Conservation (phyloP, 2,329 filamentous ascomycete genomes). For the Parastagonospora avenae region DNA sequence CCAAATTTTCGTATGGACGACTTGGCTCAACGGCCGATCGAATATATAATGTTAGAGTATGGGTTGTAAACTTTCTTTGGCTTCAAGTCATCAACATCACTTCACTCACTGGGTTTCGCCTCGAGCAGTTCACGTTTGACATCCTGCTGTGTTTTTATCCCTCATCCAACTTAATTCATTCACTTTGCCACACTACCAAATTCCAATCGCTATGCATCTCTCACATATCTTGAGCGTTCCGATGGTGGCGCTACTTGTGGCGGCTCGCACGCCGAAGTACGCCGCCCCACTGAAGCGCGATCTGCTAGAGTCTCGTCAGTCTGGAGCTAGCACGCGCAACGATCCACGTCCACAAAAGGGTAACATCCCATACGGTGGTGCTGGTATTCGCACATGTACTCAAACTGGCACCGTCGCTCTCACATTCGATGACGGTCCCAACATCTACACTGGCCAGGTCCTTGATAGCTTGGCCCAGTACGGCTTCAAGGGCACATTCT, state of each 20-base stretch:
- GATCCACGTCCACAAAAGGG: slow-evolving; percentile 59
- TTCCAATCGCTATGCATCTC: not conserved
- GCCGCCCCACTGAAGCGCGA: not conserved
- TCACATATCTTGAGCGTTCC: not conserved
- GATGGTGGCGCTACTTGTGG: not conserved
- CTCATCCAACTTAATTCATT: too few relatives aligned
- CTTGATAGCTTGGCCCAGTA: slow-evolving; percentile 64
- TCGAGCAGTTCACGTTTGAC: too few relatives aligned
- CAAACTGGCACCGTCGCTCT: slow-evolving; percentile 62
- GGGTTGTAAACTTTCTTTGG: too few relatives aligned
- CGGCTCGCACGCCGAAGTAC: not conserved
- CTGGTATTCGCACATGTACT: slow-evolving; percentile 59
- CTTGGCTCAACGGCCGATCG: too few relatives aligned
- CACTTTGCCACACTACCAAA: not conserved
- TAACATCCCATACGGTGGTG: slow-evolving; percentile 59
- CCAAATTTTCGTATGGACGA: too few relatives aligned
- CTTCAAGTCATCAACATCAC: too few relatives aligned
- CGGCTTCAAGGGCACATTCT: slow-evolving; percentile 68
- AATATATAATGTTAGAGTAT: too few relatives aligned
- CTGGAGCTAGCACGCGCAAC: slow-evolving; percentile 59
- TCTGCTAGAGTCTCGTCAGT: not conserved
- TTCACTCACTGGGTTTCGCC: too few relatives aligned
- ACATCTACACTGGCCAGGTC: slow-evolving; percentile 63
- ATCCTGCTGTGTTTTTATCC: too few relatives aligned
- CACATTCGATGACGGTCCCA: slow-evolving; percentile 68